Conservation (phyloP, 2,329 filamentous ascomycete species). For the Pseudocercospora macadamiae region DNA sequence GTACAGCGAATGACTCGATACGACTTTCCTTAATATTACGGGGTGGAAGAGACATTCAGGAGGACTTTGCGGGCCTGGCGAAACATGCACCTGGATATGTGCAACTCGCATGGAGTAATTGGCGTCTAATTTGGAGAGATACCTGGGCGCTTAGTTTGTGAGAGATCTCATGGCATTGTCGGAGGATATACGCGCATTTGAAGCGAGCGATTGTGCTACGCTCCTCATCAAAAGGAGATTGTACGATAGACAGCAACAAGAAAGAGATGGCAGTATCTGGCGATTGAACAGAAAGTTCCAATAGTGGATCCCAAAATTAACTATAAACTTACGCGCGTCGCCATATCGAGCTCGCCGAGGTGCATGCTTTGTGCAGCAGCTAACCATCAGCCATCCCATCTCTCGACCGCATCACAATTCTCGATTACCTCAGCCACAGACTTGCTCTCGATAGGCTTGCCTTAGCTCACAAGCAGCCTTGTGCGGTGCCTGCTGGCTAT, state of each 20-base stretch:
- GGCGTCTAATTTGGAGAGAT: neutral
- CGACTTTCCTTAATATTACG: slow-evolving; percentile 9
- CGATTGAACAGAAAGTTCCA: slow-evolving; percentile 1
- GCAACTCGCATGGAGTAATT: neutral
- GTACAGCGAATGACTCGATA: slow-evolving; percentile 14
- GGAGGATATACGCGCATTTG: neutral
- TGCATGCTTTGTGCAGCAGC: neutral
- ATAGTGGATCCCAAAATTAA: slow-evolving; percentile 8
- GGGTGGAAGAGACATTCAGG: neutral
- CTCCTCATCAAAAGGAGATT: neutral
- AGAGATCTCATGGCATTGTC: too few relatives aligned
- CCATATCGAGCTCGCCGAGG: neutral
- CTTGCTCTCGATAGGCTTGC: too few relatives aligned
- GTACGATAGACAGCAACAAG: slow-evolving; percentile 2
- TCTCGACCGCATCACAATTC: neutral
- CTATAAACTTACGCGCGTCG: slow-evolving; percentile 8
- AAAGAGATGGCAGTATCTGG: slow-evolving; percentile 3
- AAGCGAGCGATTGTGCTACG: neutral
- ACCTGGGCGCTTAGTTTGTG: slow-evolving; percentile 6
- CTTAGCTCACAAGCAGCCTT: neutral
- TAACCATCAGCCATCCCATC: neutral
- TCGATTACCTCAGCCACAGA: too few relatives aligned
- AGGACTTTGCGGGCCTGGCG: neutral
- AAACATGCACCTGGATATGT: neutral
- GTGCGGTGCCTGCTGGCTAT: too few relatives aligned